phyloP scores from a whole-genome alignment of 495 filamentous ascomycete species.

The Aspergillus olivimuriae region DNA sequence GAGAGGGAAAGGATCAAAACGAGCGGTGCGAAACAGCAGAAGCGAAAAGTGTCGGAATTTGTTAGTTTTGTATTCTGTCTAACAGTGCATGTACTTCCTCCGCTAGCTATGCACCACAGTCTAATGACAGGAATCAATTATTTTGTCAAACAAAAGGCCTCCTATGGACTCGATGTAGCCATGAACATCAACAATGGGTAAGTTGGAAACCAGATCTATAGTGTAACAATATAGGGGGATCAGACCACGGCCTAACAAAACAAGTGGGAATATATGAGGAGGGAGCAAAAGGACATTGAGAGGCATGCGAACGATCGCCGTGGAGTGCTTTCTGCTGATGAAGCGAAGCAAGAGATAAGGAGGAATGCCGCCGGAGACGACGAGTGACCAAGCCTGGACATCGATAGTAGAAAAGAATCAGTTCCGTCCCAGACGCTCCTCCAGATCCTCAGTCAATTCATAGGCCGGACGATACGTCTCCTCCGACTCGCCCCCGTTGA shows the following conservation, averaged over 20 bases:
- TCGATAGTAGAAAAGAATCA: too few species aligned
- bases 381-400: too few species aligned
- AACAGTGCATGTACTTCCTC: constrained; percentile 8
- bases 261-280: too few species aligned
- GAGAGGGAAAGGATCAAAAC: background rate
- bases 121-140: background rate
- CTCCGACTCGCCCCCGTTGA: constrained; percentile 22
- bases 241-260: too few species aligned
- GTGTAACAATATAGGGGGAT: background rate
- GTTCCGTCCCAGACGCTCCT: constrained; percentile 80
- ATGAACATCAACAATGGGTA: too few species aligned
- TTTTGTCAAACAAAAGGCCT: background rate
- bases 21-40: background rate
- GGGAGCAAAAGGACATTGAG: too few species aligned
- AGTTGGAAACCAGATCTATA: background rate
- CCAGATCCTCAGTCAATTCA: constrained; percentile 73
- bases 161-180: too few species aligned
- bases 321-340: too few species aligned
- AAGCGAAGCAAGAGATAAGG: too few species aligned
- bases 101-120: background rate
- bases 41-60: background rate
- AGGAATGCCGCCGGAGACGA: too few species aligned
- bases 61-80: constrained; percentile 19
- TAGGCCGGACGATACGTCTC: constrained; percentile 72
- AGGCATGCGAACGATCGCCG: too few species aligned